These are phyloP conservation scores for Tuber borchii DNA, from an alignment of 495 filamentous ascomycete species.

Conservation along the genomic window DNA sequence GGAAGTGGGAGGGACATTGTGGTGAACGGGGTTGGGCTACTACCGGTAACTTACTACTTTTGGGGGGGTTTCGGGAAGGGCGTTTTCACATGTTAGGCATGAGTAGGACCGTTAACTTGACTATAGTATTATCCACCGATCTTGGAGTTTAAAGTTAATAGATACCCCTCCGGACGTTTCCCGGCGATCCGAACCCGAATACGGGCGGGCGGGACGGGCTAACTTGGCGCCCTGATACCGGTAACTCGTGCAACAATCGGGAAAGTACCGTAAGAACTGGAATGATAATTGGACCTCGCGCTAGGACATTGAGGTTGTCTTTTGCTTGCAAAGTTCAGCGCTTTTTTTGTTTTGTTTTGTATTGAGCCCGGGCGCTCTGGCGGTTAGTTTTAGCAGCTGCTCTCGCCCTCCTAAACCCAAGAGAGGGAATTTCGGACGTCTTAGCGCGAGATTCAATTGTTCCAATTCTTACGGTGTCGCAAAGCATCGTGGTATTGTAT, in stretches of 20 bases:
- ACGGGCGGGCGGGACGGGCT: no score
- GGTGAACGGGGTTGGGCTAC: not conserved
- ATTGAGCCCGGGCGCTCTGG: no score
- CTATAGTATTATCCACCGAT: not conserved
- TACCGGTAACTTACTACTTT: no score
- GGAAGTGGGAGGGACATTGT: not conserved
- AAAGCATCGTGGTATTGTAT: not conserved
- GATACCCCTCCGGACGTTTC: not conserved
- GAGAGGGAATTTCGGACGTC: no score
- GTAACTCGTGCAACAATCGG: not conserved
- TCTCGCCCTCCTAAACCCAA: no score
- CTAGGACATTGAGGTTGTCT: no score
- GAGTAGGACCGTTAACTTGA: not conserved
- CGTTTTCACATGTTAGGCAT: not conserved
- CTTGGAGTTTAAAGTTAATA: not conserved
- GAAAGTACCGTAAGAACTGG: not conserved
- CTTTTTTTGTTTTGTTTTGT: no score
- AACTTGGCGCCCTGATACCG: not conserved
- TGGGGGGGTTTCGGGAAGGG: not conserved
- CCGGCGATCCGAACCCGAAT: not conserved
- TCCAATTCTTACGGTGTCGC: not conserved
- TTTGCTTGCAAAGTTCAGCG: no score
- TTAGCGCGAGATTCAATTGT: no score
- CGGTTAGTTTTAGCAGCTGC: no score
- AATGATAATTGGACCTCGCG: no score